Evolutionary conservation across 75 land plant genomes (phyloP), one percentile per base, ranked within the genome.

Genomic region (Cryptomeria japonica): DNA sequence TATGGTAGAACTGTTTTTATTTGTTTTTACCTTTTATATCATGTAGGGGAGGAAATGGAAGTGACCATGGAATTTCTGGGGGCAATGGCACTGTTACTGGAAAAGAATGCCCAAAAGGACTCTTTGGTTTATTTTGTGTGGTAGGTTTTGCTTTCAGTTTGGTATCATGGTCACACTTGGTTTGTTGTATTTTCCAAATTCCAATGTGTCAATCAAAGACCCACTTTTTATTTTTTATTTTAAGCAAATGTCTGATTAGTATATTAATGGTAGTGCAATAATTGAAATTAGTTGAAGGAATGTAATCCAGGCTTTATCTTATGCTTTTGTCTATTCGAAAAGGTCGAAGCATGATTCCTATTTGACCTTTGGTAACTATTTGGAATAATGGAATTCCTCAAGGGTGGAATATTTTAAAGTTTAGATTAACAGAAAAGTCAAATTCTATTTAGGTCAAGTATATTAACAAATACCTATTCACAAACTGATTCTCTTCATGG

Each of bases 41-140:
- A 6, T 32, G 15, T 91, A 97, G 99, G 75, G 99, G 99, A 86
- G 99, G 99, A 87, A 68, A 86, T 89, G 96, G 94, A 18, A 88
- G 89, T 83, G 84, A 89, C 80, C 91, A 89, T 87, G 95, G 94
- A 32, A 15, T 75, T 53, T 58, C 46, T 80, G 99, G 99, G 9
- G 91, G 89, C 53, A 87, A 91, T 79, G 98, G 99, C 15, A 94
- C 97, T 31, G 78, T 97, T 51, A 96, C 96, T 46, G 99, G 97
- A 82, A 93, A 90, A 80, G 94, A 91, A 76, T 97, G 99, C 83
- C 99, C 99, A 8, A 87, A 88, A 78, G 99, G 99, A 61, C 97
- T 97, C 31, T 94, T 89, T 89, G 96, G 99, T 89, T 91, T 94
- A 83, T 97, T 97, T 85, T 97, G 99, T 87, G 70, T 80, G 93